phyloP scores from a whole-genome alignment of 805 yeast genomes.

The Myxozyma nipponensis region DNA sequence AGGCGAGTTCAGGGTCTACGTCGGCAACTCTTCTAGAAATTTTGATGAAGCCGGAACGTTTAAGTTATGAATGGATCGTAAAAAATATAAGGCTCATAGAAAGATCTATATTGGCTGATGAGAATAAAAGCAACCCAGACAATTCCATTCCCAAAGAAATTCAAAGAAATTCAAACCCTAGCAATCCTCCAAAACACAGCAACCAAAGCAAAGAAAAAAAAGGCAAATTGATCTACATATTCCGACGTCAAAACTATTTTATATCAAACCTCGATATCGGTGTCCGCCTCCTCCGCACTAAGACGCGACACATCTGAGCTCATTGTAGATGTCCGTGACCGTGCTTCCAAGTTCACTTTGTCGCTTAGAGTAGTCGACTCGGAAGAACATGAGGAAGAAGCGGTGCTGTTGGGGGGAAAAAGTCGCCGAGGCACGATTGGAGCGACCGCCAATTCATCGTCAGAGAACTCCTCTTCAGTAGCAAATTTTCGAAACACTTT shows the following conservation, averaged over 20 bases:
- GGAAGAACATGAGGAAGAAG: background rate
- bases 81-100: background rate
- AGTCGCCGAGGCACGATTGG: constrained; percentile 19
- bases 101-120: background rate
- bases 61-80: background rate
- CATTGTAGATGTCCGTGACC: background rate
- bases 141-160: too few species aligned
- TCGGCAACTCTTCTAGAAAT: constrained; percentile 37
- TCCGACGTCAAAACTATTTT: too few species aligned
- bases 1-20: constrained; percentile 51
- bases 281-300: constrained; percentile 21
- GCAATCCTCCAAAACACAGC: background rate
- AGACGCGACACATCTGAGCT: background rate
- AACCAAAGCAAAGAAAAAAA: background rate
- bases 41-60: constrained; percentile 5
- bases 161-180: background rate
- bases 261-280: constrained; percentile 22
- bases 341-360: too few species aligned
- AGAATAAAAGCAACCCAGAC: background rate
- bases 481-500: constrained; percentile 21
- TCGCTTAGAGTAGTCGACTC: background rate
- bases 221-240: background rate
- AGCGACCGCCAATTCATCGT: constrained; percentile 19
- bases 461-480: constrained; percentile 5
- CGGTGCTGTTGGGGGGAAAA: constrained; percentile 4